Percentiles rank a stretch among this genome's conserved stretches.
Evolutionary conservation across 1,284 basidiomycete genomes (phyloP).

Genomic region (Fomes fomentarius): DNA sequence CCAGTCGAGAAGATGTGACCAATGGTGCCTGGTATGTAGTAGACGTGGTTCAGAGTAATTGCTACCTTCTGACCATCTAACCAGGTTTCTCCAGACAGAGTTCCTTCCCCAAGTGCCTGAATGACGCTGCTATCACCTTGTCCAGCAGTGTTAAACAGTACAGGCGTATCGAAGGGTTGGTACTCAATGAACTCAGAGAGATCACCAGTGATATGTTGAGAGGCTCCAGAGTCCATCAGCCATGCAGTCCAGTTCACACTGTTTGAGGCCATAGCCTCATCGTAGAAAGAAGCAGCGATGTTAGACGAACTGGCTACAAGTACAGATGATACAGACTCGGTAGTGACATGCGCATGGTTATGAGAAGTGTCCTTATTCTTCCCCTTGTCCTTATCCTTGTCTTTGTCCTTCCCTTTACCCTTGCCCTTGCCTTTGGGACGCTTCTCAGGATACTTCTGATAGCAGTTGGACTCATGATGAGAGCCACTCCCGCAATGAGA

Average conservation of each 20-base stretch:
- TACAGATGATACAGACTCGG: neutral
- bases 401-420: conserved; percentile 4
- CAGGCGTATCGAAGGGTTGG: neutral
- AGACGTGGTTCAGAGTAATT: no score
- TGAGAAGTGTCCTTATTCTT: neutral
- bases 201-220: conserved; percentile 2
- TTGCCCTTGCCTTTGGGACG: conserved; percentile 2
- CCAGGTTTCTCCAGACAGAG: no score
- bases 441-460: neutral
- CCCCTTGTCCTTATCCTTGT: neutral
- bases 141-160: neutral
- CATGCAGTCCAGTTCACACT: neutral
- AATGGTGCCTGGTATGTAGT: no score
- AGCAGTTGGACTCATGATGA: neutral
- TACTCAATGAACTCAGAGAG: neutral
- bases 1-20: no score
- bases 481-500: neutral
- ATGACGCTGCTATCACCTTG: neutral
- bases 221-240: conserved; percentile 10
- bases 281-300: conserved; percentile 4
- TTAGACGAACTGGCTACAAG: neutral
- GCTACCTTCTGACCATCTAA: no score
- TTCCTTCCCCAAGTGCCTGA: no score
- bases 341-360: neutral
- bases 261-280: neutral